phyloP scores from a whole-genome alignment of 2,329 filamentous ascomycete species.

The Cercospora canescens region DNA sequence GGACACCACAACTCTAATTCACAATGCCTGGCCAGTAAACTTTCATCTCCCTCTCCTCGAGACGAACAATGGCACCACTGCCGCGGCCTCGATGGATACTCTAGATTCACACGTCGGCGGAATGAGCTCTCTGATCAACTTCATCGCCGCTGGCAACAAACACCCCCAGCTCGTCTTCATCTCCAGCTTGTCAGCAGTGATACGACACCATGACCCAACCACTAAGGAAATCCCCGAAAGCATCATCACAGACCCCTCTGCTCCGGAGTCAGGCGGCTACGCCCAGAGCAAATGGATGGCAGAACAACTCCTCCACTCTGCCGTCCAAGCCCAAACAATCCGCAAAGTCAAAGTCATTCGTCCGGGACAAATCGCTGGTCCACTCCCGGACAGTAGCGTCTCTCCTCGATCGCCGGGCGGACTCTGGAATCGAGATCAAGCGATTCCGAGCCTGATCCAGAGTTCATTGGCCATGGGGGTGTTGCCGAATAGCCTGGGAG shows the following conservation, averaged over 20 bases:
- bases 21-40: slow-evolving; percentile 42
- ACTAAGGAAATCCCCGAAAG: slow-evolving; percentile 33
- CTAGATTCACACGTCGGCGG: background rate
- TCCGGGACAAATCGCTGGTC: slow-evolving; percentile 31
- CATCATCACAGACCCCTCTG: slow-evolving; percentile 21
- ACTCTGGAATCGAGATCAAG: slow-evolving; percentile 58
- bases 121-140: slow-evolving; percentile 12
- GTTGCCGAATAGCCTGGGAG: slow-evolving; percentile 50
- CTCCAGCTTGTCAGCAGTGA: background rate
- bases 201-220: background rate
- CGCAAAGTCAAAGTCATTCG: slow-evolving; percentile 20
- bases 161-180: background rate
- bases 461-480: slow-evolving; percentile 52
- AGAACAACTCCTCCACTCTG: slow-evolving; percentile 29
- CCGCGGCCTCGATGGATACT: background rate
- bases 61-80: slow-evolving; percentile 28
- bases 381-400: background rate
- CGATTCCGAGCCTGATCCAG: slow-evolving; percentile 51
- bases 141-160: slow-evolving; percentile 10
- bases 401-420: slow-evolving; percentile 21
- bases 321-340: background rate
- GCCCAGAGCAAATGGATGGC: slow-evolving; percentile 40
- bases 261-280: slow-evolving; percentile 36
- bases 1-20: slow-evolving; percentile 33
- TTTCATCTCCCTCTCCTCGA: slow-evolving; percentile 37